These are phyloP conservation scores for Auriscalpium vulgare DNA, from an alignment of 768 basidiomycete species.

Conservation along the genomic window DNA sequence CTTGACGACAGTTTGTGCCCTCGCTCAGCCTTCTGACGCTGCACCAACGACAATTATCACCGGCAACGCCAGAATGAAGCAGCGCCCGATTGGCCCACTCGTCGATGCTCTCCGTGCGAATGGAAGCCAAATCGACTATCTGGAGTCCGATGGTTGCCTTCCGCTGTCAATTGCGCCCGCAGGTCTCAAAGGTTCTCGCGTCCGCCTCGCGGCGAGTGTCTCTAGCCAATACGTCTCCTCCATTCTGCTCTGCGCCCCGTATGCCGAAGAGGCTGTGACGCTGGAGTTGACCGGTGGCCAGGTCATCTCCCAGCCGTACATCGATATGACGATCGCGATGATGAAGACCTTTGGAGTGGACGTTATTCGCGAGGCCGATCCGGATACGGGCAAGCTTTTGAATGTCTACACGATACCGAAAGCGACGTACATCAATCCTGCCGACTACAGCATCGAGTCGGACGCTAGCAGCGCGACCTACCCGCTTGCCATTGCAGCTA, in stretches of 20 bases:
- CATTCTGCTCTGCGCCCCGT: conserved; percentile 93
- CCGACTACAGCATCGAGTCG: conserved; percentile 82
- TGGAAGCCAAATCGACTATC: conserved; percentile 68
- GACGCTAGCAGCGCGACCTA: conserved; percentile 97
- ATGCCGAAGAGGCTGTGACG: conserved; percentile 73
- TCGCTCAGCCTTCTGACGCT: conserved; percentile 47
- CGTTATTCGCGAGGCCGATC: conserved; percentile 59
- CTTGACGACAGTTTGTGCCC: conserved; percentile 91
- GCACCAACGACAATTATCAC: conserved; percentile 72
- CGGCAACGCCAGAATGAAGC: conserved; percentile 98
- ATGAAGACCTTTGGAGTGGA: conserved; percentile 87
- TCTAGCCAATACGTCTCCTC: conserved; percentile 98
- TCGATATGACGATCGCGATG: conserved; percentile 99
- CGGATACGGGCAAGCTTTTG: conserved; percentile 48
- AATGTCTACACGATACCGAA: conserved; percentile 88
- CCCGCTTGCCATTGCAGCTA: conserved; percentile 92
- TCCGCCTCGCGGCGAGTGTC: conserved; percentile 87
- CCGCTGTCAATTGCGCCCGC: conserved; percentile 80
- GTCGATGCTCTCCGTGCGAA: conserved; percentile 84
- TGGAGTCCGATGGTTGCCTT: conserved; percentile 77
- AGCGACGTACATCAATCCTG: conserved; percentile 69
- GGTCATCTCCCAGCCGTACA: conserved; percentile 98
- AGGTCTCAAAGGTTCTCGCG: conserved; percentile 74
- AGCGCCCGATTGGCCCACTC: conserved; percentile 92
- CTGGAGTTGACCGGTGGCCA: conserved; percentile 89